Evolutionary conservation across 192 early-diverging fungal genomes (phyloP), one percentile per base, ranked within the genome.

Genomic region (Podila epicladia): DNA sequence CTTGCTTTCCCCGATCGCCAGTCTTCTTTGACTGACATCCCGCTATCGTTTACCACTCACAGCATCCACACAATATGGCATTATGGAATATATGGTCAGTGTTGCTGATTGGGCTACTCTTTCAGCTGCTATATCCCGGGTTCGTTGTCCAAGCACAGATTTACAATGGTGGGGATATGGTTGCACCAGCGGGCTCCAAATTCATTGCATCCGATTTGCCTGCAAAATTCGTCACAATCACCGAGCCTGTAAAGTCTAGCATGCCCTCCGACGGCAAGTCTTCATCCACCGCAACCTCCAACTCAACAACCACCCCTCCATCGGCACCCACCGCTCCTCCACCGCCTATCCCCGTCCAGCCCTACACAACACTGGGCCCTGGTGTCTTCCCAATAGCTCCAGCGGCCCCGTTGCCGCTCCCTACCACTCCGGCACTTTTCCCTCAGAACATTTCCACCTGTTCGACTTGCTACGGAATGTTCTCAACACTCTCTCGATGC

Each of bases 391-490:
- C 70, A 26, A 33, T 69, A 2, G 4, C 65, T 0, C 24, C 48
- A 1, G 45, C 41, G 1, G 58, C 24, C 4, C 77, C 71, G 0
- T 38, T 80, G 33, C 62, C 71, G 5, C 38, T 80, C 15, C 77
- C 77, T 24, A 67, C 77, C 19, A 61, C 77, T 0, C 71, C 77
- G 17, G 71, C 71, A 15, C 19, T 64, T 4, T 79, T 79, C 45
- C 76, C 76, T 26, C 77, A 80, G 53, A 80, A 80, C 62, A 69
- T 80, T 20, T 73, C 69, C 9, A 69, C 62, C 8, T 80, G 76
- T 37, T 73, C 70, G 62, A 80, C 71, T 6, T 80, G 71, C 66
- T 69, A 73, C 32, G 66, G 71, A 45, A 72, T 73, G 71, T 80
- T 73, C 29, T 55, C 71, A 4, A 73, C 77, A 6, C 45, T 80